These are phyloP conservation scores for Xylaria castorea DNA, from an alignment of 495 filamentous ascomycete genomes.

Conservation along the genomic window DNA sequence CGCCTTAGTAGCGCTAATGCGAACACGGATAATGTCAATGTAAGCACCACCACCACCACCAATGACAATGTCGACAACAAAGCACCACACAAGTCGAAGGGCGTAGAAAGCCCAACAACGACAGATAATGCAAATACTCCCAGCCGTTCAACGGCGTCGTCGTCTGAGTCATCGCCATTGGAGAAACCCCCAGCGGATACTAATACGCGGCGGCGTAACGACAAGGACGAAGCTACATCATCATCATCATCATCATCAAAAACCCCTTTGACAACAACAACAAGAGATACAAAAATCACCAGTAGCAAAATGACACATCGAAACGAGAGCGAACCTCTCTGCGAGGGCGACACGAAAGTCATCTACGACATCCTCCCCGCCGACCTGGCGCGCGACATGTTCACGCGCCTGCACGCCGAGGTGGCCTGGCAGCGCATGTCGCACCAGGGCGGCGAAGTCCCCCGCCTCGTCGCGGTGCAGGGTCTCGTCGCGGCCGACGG, in stretches of 20 bases:
- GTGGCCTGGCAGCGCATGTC: constrained; percentile 92
- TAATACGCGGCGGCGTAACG: background rate
- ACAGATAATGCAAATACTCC: background rate
- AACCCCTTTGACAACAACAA: background rate
- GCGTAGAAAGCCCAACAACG: background rate
- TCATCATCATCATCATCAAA: background rate
- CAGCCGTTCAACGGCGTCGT: background rate
- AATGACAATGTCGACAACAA: background rate
- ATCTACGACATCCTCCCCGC: constrained; percentile 68
- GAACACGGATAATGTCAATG: no score
- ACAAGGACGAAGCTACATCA: background rate
- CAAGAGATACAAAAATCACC: background rate
- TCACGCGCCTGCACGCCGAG: constrained; percentile 74
- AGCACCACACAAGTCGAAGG: background rate
- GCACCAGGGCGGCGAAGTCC: constrained; percentile 89
- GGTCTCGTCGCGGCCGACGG: constrained; percentile 74
- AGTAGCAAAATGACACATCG: background rate
- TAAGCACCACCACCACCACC: background rate
- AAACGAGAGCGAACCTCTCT: constrained; percentile 44
- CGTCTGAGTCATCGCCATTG: background rate
- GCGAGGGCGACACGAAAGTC: constrained; percentile 83
- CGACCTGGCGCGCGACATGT: constrained; percentile 62
- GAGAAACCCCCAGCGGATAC: background rate
- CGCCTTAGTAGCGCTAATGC: background rate
- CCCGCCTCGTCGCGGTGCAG: constrained; percentile 91